phyloP scores from a whole-genome alignment of 768 basidiomycete genomes.

The Tylopilus rubrobrunneus region DNA sequence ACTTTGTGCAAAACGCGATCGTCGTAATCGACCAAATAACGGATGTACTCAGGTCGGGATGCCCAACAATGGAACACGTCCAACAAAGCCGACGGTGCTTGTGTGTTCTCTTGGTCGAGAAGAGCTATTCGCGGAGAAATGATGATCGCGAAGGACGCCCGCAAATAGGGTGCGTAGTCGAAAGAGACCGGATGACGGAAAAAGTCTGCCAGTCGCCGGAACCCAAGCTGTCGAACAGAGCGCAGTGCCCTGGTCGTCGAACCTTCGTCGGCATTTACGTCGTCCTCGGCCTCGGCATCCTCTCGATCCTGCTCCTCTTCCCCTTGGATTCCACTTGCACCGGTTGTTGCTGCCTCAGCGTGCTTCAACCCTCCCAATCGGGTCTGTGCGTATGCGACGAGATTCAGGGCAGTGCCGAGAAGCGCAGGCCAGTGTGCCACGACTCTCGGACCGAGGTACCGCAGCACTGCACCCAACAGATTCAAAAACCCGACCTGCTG shows the following conservation, averaged over 20 bases:
- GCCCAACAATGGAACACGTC: constrained; percentile 85
- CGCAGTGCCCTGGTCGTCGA: constrained; percentile 43
- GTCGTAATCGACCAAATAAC: constrained; percentile 70
- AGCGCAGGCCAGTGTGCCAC: constrained; percentile 70
- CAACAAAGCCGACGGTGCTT: constrained; percentile 83
- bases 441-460: constrained; percentile 73
- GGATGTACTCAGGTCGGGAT: constrained; percentile 47
- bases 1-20: constrained; percentile 65
- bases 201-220: constrained; percentile 87
- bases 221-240: constrained; percentile 72
- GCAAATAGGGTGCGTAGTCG: constrained; percentile 71
- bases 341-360: constrained; percentile 19
- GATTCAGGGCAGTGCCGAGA: constrained; percentile 61
- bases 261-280: constrained; percentile 31
- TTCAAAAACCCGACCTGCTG: constrained; percentile 84
- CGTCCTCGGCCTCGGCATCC: constrained; percentile 33
- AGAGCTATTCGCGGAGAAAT: constrained; percentile 78
- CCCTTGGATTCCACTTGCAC: constrained; percentile 18
- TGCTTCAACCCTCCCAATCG: constrained; percentile 37
- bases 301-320: constrained; percentile 37
- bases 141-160: constrained; percentile 59
- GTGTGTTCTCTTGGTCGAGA: constrained; percentile 83
- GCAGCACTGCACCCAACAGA: constrained; percentile 80
- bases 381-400: constrained; percentile 63
- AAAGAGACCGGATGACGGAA: constrained; percentile 72